Evolutionary conservation across 2,329 filamentous ascomycete genomes (phyloP), one percentile per base, ranked within the genome.

Genomic region (Periconia sp.): DNA sequence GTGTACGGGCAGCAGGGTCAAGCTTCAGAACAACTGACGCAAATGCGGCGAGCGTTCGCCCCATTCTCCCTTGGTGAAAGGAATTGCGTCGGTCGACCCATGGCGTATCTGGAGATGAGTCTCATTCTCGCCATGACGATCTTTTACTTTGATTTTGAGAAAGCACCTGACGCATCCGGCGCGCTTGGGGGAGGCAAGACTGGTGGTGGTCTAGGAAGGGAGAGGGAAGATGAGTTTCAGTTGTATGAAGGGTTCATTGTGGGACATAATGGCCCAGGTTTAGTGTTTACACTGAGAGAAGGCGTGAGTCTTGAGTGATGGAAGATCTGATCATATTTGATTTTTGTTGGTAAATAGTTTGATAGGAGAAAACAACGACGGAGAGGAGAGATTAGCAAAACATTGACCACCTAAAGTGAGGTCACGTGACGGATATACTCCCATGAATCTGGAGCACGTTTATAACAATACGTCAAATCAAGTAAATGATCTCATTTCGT

Each of bases 51-150:
- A 7, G n/a, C 42, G 6, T 44, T n/a, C n/a, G 42, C 42, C 5
- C 49, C 49, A 2, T 50, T 50, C 42, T 45, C 41, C 7, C 20
- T 50, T 3, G 42, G 49, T 14, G 18, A 23, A n/a, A 11, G 49
- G 5, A 42, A 30, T 13, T 50, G 49, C 27, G 42, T 30, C 18
- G 49, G 49, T 6, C 44, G 45, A 20, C 27, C 49, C 17, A 50
- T 50, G 49, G 49, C 49, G 15, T 49, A 49, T 33, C 18, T 27
- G 19, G 47, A 49, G 40, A 42, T 42, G 33, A 43, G 47, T 33
- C 47, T 49, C 9, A 19, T 33, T 18, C n/a, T 49, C 23, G 47
- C 47, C 8, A 23, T 10, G 20, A 31, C 41, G 35, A 11, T 49
- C 9, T 47, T 35, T 20, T 48, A 40, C 18, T 41, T 48, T n/a